Percentiles rank a stretch among this genome's conserved stretches.
These are phyloP conservation scores for Chlamydomonas urium DNA, from an alignment of 139 green algal genomes.

Conservation along the genomic window DNA sequence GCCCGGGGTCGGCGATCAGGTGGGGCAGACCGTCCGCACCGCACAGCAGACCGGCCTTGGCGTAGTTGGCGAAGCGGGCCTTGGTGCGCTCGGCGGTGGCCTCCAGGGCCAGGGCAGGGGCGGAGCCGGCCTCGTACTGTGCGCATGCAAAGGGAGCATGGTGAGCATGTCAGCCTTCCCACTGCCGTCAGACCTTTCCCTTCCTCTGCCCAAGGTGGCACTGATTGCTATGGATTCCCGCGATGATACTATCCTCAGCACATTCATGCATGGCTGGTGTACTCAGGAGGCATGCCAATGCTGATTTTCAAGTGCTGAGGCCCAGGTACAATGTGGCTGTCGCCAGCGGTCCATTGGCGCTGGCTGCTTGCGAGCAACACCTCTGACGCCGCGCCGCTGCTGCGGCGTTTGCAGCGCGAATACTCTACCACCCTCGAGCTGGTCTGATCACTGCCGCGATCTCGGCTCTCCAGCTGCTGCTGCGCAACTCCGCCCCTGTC, in stretches of 20 bases:
- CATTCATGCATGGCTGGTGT: not conserved
- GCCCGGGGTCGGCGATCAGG: conserved; percentile 95
- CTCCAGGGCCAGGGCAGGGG: conserved; percentile 83
- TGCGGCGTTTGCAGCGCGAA: not conserved
- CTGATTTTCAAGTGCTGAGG: not conserved
- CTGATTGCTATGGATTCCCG: not conserved
- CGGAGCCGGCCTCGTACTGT: conserved; percentile 89
- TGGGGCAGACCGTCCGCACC: conserved; percentile 95
- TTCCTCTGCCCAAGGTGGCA: not conserved
- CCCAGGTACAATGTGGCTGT: too few relatives aligned
- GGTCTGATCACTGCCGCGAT: not conserved
- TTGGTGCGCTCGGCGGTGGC: conserved; percentile 94
- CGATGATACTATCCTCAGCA: not conserved
- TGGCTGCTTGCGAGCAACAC: too few relatives aligned
- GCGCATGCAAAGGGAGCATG: not conserved
- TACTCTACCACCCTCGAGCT: not conserved
- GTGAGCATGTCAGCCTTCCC: not conserved
- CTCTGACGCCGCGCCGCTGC: not conserved
- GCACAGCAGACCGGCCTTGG: conserved; percentile 89
- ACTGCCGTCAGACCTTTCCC: not conserved
- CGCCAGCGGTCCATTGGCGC: too few relatives aligned
- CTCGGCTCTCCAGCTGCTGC: not conserved
- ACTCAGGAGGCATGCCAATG: not conserved
- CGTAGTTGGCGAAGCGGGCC: conserved; percentile 91
- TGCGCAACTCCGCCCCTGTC: not conserved